Base-by-base conservation (phyloP, 768 basidiomycete species). In the Auriscalpium vulgare region DNA sequence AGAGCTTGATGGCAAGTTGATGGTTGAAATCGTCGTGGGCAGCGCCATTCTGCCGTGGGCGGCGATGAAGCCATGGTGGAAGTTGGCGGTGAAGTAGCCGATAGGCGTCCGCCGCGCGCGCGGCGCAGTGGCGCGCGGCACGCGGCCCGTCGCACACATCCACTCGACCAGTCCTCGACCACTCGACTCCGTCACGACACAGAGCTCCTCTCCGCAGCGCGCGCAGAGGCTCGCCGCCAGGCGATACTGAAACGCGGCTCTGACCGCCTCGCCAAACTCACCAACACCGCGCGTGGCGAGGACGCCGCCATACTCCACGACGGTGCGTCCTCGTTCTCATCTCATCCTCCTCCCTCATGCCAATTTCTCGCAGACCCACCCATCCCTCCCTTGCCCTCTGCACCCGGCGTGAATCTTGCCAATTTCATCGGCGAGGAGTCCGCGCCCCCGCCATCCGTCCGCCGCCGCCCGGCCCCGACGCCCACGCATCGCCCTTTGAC, bases 191-290 rank as follows among this genome's bases (percentile, higher is more conserved):
- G n/a, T n/a, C n/a, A n/a, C n/a, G n/a, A n/a, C n/a, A n/a, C 23
- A 5, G 23, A 29, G 3, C 5, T 29, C 23, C 3, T 29, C 23
- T 29, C 23, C n/a, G 23, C 84, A 71, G 80, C 83, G 57, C 82
- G 84, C 63, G 87, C 88, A 68, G 88, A 88, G 70, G 89, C 89
- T 10, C 78, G 89, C 46, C 73, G 83, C 64, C 85, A 80, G 70
- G 89, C 89, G 37, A 91, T 92, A 56, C 79, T 91, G 19, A 76
- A 75, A 59, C 76, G 87, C 53, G 83, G 87, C 13, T 75, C 74
- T 34, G 87, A 90, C 74, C 80, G 89, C 53, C 81, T 92, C 45
- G 84, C 87, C 35, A 90, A 84, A 64, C 78, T 92, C 46, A 89
- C 90, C 4, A 85, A 84, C 3, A 85, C 84, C 3, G 79, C 86